A percentile compares a stretch with the other conserved stretches of the same genome.
These are phyloP conservation scores for Pestalotiopsis sp. DNA, from an alignment of 2,329 filamentous ascomycete genomes.

Conservation along the genomic window DNA sequence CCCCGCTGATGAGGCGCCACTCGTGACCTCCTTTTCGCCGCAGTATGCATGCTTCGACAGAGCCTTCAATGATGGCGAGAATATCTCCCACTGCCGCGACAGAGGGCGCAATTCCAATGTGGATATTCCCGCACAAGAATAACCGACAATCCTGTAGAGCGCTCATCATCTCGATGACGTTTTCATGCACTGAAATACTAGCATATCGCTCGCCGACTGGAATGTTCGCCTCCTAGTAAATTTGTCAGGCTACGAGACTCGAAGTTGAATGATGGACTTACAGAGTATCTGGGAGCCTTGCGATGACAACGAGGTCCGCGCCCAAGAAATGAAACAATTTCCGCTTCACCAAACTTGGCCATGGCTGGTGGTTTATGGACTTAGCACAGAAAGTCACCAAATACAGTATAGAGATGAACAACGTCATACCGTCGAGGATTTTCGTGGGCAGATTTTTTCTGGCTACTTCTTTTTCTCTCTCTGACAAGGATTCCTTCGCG, in stretches of 20 bases:
- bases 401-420: no score
- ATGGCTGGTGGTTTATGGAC: background rate
- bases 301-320: background rate
- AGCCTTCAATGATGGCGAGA: background rate
- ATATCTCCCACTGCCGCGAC: background rate
- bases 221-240: background rate
- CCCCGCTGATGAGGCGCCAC: background rate
- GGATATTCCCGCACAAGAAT: background rate
- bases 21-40: background rate
- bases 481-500: background rate
- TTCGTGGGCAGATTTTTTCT: background rate
- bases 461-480: background rate
- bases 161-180: background rate
- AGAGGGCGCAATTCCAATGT: background rate
- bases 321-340: background rate
- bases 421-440: background rate
- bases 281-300: background rate
- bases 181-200: background rate
- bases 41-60: background rate
- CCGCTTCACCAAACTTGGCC: background rate
- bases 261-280: background rate
- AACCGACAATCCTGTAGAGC: background rate
- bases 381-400: no score
- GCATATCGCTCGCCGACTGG: background rate
- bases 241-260: background rate